Evolutionary conservation across 1,139 yeast genomes (phyloP), one percentile per base, ranked within the genome.

Genomic region (Blastobotrys raffinosifermentans): DNA sequence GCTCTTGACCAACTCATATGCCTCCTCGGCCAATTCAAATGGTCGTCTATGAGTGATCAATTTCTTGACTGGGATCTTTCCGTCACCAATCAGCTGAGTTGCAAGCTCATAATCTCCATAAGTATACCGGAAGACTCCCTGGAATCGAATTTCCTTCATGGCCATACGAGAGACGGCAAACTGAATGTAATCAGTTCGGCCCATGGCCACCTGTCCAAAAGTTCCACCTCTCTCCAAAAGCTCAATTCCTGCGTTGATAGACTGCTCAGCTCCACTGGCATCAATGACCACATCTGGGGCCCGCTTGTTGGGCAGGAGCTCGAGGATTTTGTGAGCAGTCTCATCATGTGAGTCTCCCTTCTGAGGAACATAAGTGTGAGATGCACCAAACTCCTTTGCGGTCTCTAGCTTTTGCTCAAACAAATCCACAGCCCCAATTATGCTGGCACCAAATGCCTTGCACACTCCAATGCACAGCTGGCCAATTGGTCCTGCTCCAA

Each of bases 401-500:
- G 46, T 40, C 19, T 42, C 42, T 33, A 50, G 41, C 26, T 49
- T 38, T 14, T 31, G 41, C 18, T 45, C 41, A 7, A 47, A 41
- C 11, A 50, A 32, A 31, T 82, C 93, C 31, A 80, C 75, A 40
- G 80, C 68, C 47, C 77, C 67, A 34, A 82, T 75, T 22, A 71
- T 69, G 26, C 79, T 65, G 6, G 94, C 94, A 29, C 96, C 96
- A 50, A 79, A 81, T 5, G 86, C 81, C 39, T 70, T 73, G 16
- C 91, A 93, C 21, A 78, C 82, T 22, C 80, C 75, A 21, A 93
- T 93, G 36, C 79, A 69, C 43, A 86, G 67, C 35, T 86, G 63
- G 21, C 96, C 96, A 40, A 87, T 89, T 8, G 96, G 95, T 10
- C 96, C 96, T 20, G 95, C 95, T 32, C 96, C 96, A 50, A 81